A percentile compares a stretch with the other conserved stretches of the same genome.
phyloP scores from a whole-genome alignment of 202 grass and related monocot genomes.

The Zizania palustris region DNA sequence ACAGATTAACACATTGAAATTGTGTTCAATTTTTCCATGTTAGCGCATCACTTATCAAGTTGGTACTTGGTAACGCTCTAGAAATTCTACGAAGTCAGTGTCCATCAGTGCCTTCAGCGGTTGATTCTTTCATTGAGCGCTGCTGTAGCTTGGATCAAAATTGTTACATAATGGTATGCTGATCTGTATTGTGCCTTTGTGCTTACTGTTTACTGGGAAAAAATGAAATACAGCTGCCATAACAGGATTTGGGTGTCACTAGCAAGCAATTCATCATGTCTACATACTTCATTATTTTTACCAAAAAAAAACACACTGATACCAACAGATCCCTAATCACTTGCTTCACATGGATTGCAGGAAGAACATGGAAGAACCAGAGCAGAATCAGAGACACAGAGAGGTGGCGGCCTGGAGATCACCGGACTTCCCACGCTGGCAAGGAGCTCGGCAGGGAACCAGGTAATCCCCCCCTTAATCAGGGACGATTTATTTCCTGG shows the following conservation, averaged over 20 bases:
- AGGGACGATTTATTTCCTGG: too few relatives aligned
- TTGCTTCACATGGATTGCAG: too few relatives aligned
- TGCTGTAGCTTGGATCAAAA: constrained; percentile 81
- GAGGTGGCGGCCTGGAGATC: too few relatives aligned
- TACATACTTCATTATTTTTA: not conserved
- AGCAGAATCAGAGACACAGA: too few relatives aligned
- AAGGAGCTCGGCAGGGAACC: too few relatives aligned
- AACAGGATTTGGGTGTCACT: constrained; percentile 14
- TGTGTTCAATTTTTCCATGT: constrained; percentile 39
- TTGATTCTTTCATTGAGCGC: constrained; percentile 80
- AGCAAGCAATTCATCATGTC: constrained; percentile 22
- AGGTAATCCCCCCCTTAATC: too few relatives aligned
- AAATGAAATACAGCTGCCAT: constrained; percentile 25
- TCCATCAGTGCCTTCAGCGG: constrained; percentile 55
- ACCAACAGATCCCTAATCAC: too few relatives aligned
- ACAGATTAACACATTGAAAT: constrained; percentile 3
- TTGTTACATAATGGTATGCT: constrained; percentile 80
- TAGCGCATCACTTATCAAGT: constrained; percentile 78
- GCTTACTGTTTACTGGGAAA: constrained; percentile 5
- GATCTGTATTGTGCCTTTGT: constrained; percentile 32
- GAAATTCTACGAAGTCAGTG: constrained; percentile 84
- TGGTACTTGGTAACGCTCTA: constrained; percentile 66
- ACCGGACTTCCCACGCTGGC: too few relatives aligned
- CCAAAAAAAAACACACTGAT: not conserved
- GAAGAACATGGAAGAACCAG: too few relatives aligned